Conservation (phyloP, 306 rosid genomes). For the Castanospermum australe region DNA sequence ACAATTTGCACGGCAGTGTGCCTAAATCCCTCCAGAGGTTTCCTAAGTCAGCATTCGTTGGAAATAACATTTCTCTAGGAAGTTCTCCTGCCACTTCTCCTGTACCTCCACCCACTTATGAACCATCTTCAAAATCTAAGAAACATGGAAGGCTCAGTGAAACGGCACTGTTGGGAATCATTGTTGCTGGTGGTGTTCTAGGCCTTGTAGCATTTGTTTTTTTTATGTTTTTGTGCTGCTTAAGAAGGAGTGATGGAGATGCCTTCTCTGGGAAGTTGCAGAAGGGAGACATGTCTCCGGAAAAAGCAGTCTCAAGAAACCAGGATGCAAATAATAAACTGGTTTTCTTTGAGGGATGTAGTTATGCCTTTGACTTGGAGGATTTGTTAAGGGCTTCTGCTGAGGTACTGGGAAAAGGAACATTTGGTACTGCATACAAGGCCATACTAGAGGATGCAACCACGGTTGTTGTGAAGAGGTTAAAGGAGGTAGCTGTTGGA, state of each 20-base stretch:
- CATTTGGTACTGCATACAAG: conserved; percentile 46
- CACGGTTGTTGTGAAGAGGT: conserved; percentile 48
- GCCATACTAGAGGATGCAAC: conserved; percentile 48
- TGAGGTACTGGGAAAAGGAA: conserved; percentile 49
- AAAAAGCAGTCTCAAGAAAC: conserved; percentile 72
- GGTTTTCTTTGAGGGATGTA: conserved; percentile 45
- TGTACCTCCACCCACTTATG: conserved; percentile 33
- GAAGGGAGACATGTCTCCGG: conserved; percentile 88
- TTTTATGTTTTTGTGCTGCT: conserved; percentile 56
- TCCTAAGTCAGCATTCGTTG: conserved; percentile 59
- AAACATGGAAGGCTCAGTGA: conserved; percentile 57
- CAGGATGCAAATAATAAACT: conserved; percentile 65
- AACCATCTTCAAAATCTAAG: conserved; percentile 31
- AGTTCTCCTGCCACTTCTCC: conserved; percentile 40
- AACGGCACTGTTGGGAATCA: conserved; percentile 61
- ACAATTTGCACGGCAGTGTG: conserved; percentile 59
- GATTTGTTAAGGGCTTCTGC: conserved; percentile 55
- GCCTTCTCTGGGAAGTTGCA: conserved; percentile 57
- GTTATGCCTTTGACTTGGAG: conserved; percentile 47
- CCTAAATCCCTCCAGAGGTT: conserved; percentile 67
- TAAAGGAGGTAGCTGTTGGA: conserved; percentile 46
- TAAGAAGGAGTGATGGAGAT: conserved; percentile 47
- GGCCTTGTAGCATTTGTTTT: conserved; percentile 61
- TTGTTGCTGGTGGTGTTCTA: conserved; percentile 53
- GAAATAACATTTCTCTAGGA: conserved; percentile 56